Evolutionary conservation across 1,139 yeast genomes (phyloP), one percentile per base, ranked within the genome.

Genomic region (Wickerhamomyces sp.): DNA sequence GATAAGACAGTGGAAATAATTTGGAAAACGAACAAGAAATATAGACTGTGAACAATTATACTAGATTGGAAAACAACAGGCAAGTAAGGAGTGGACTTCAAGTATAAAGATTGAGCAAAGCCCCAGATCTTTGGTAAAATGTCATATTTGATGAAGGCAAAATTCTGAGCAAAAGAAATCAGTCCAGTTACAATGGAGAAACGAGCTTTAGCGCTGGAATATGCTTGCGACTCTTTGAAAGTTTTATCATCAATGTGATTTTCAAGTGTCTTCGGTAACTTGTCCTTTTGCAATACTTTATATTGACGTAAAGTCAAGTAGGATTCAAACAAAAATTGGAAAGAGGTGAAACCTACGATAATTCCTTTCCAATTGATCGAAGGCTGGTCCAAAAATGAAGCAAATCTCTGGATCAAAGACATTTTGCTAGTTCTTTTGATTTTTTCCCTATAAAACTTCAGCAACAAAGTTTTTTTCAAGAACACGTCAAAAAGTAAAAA

Each of bases 301-400:
- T 83, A 84, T 61, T 90, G 97, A 56, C 97, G 80, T 53, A 72
- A 76, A 33, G 80, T 75, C 43, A 90, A 67, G 58, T 83, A 86
- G 15, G 82, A 70, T 52, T 87, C 94, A 58, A 88, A 88, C 7
- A 72, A 62, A 56, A 72, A 87, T 59, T 87, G 88, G 28, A 87
- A 87, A 16, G 83, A 67, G 10, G 95, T 76, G 57, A 88, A 79
- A 3, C 90, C 89, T 37, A 84, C 60, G 42, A 88, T 77, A 36
- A 89, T 68, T 16, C 72, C 58, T 56, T 87, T 88, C 96, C 96
- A 90, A 49, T 87, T 74, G 55, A 85, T 76, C 16, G 69, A 70
- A 24, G 81, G 86, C 49, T 63, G 64, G 55, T 83, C 89, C 39
- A 73, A 59, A 29, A 60, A 43, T 22, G 54, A 45, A 28, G 72